Evolutionary conservation across 345 rosid genomes (phyloP).

Genomic region (Triadica sebifera): DNA sequence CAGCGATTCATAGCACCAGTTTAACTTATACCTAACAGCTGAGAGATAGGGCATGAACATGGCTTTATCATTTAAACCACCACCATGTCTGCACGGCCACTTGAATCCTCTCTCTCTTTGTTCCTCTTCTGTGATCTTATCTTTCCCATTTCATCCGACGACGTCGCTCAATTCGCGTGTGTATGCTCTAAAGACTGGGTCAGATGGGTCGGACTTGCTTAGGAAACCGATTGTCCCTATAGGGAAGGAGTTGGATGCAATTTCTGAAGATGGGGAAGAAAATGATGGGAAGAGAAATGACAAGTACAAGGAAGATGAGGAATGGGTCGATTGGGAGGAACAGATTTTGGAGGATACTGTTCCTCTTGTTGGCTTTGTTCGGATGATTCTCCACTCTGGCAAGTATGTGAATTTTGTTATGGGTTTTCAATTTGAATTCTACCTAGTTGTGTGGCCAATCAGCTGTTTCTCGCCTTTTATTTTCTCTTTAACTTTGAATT

Average conservation of each 20-base stretch:
- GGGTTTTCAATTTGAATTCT: not conserved
- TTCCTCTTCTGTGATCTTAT: too few relatives aligned
- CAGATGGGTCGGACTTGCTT: conserved; percentile 57
- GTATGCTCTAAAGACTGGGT: conserved; percentile 49
- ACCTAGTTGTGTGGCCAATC: too few relatives aligned
- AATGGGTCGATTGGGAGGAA: conserved; percentile 75
- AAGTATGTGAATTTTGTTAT: conserved; percentile 30
- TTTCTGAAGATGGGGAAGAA: conserved; percentile 40
- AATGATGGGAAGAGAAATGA: not conserved
- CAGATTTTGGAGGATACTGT: conserved; percentile 82
- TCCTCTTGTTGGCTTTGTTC: conserved; percentile 84
- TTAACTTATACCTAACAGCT: not conserved
- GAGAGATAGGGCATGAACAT: conserved; percentile 21
- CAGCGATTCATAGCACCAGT: not conserved
- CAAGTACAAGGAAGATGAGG: conserved; percentile 15
- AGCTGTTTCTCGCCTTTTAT: not conserved
- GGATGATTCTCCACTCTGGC: conserved; percentile 88
- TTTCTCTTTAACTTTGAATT: not conserved
- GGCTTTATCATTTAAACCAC: conserved; percentile 47
- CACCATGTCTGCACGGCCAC: conserved; percentile 16
- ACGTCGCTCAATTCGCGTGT: conserved; percentile 31
- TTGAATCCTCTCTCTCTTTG: too few relatives aligned
- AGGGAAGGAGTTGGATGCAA: conserved; percentile 14
- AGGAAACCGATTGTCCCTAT: conserved; percentile 40
- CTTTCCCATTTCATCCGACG: conserved; percentile 28